Evolutionary conservation across 768 basidiomycete genomes (phyloP).

Genomic region (Boletus bicolor): DNA sequence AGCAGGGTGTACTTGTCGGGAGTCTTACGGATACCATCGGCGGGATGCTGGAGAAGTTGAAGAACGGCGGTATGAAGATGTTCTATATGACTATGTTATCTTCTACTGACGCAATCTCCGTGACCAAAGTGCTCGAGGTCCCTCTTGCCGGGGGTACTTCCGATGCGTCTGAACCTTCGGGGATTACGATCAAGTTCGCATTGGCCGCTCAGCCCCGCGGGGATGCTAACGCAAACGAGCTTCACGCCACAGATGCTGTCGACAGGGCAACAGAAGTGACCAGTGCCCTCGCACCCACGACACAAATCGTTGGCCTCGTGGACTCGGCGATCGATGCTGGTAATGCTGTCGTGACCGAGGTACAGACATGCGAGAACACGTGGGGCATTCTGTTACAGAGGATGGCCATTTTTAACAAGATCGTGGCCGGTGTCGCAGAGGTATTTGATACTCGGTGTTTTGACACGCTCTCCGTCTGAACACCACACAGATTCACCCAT

Average conservation of each 20-base stretch:
- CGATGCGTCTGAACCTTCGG: neutral
- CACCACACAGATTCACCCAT: conserved; percentile 15
- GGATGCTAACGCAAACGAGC: neutral
- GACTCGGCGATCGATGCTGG: neutral
- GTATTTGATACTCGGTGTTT: neutral
- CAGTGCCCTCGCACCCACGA: neutral
- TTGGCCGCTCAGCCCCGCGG: neutral
- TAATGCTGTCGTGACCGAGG: neutral
- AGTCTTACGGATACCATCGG: neutral
- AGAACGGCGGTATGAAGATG: neutral
- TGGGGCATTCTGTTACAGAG: neutral
- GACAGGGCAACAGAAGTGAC: neutral
- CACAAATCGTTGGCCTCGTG: neutral
- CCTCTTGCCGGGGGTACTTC: neutral
- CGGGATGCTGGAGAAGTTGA: neutral
- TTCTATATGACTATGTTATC: neutral
- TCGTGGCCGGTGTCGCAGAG: neutral
- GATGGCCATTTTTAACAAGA: neutral
- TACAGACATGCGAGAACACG: neutral
- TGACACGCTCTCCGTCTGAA: neutral
- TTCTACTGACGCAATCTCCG: neutral
- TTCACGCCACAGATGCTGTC: neutral
- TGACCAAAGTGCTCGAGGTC: neutral
- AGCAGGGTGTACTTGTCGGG: neutral
- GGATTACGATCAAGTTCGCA: neutral